These are phyloP conservation scores for Triticum aestivum DNA, from an alignment of 176 grass and related monocot genomes.

Conservation along the genomic window IWGSC_CS_RefSeq_v2.1 NC_057803.1:500160858-500161357, in stretches of 20 bases:
- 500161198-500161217: slow-evolving; percentile 35
- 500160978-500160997: slow-evolving; percentile 67
- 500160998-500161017: slow-evolving; percentile 82
- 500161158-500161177: slow-evolving; percentile 59
- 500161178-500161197: slow-evolving; percentile 52
- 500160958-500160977: slow-evolving; percentile 71
- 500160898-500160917: slow-evolving; percentile 77
- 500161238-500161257: not conserved
- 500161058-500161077: slow-evolving; percentile 73
- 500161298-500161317: not conserved
- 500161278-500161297: not conserved
- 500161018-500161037: slow-evolving; percentile 78
- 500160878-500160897: slow-evolving; percentile 57
- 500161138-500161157: slow-evolving; percentile 73
- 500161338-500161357: slow-evolving; percentile 41
- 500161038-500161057: slow-evolving; percentile 42
- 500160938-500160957: slow-evolving; percentile 65
- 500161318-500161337: not conserved
- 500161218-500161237: slow-evolving; percentile 34
- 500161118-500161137: slow-evolving; percentile 90
- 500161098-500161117: slow-evolving; percentile 87
- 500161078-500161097: slow-evolving; percentile 43
- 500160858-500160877: not conserved
- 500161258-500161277: not conserved
- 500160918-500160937: slow-evolving; percentile 91